Percentiles rank a stretch among this genome's conserved stretches.
Evolutionary conservation across 805 yeast species (phyloP).

Genomic region (Starmerella vaccinii): DNA sequence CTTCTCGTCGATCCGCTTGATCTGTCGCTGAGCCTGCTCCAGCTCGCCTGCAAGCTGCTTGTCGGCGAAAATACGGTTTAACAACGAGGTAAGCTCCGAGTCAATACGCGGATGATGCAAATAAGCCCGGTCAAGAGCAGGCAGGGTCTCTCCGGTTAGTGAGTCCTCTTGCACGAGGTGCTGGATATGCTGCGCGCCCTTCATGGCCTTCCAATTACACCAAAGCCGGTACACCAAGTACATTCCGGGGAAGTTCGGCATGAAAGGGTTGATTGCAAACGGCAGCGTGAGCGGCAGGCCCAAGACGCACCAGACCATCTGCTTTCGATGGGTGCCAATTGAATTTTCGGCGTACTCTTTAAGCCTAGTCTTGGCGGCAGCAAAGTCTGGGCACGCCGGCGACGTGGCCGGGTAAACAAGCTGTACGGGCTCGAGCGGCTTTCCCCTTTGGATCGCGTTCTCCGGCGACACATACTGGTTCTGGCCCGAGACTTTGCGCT

Average conservation of each 20-base stretch:
- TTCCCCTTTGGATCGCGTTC: slow-evolving; percentile 13
- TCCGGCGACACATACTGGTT: slow-evolving; percentile 17
- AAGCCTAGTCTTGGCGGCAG: slow-evolving; percentile 24
- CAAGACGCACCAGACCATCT: slow-evolving; percentile 43
- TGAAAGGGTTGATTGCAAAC: slow-evolving; percentile 65
- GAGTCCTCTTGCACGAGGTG: slow-evolving; percentile 42
- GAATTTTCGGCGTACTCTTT: slow-evolving; percentile 41
- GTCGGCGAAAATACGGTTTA: slow-evolving; percentile 15
- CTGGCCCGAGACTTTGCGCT: slow-evolving; percentile 39
- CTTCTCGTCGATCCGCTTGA: slow-evolving; percentile 1
- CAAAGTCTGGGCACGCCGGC: slow-evolving; percentile 23
- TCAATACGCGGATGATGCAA: not conserved
- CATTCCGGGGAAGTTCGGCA: slow-evolving; percentile 89
- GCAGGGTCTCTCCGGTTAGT: slow-evolving; percentile 28
- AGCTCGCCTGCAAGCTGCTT: slow-evolving; percentile 17
- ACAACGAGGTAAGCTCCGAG: slow-evolving; percentile 4
- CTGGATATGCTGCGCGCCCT: slow-evolving; percentile 61
- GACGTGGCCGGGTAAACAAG: slow-evolving; percentile 43
- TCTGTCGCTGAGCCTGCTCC: slow-evolving; percentile 21
- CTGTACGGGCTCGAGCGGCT: slow-evolving; percentile 27
- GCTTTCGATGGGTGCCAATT: slow-evolving; percentile 44
- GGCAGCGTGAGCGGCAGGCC: slow-evolving; percentile 75
- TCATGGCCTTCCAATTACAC: slow-evolving; percentile 69
- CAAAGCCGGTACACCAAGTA: slow-evolving; percentile 71
- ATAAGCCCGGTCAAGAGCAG: slow-evolving; percentile 15